A percentile compares a stretch with the other conserved stretches of the same genome.
Conservation (phyloP, 2,329 filamentous ascomycete species). For the Kalaharituber pfeilii region DNA sequence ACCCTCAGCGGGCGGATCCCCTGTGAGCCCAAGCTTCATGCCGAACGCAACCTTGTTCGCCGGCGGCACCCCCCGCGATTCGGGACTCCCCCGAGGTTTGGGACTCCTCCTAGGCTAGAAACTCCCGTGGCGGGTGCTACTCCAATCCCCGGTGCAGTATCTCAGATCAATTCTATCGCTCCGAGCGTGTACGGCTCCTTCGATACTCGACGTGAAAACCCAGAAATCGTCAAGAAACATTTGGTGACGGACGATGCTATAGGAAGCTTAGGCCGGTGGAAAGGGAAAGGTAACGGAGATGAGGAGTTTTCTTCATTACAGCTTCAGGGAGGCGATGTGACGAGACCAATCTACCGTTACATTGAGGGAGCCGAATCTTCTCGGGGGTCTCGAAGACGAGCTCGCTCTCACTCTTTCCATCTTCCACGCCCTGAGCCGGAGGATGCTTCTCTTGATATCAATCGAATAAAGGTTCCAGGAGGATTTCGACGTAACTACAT, state of each 20-base stretch:
- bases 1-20: slow-evolving; percentile 3
- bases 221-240: slow-evolving; percentile 80
- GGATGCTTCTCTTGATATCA: slow-evolving; percentile 65
- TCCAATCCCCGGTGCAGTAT: slow-evolving; percentile 39
- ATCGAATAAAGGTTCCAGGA: slow-evolving; percentile 78
- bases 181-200: slow-evolving; percentile 71
- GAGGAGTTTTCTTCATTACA: slow-evolving; percentile 77
- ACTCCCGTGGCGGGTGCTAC: slow-evolving; percentile 29
- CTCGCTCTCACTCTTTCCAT: slow-evolving; percentile 72
- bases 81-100: slow-evolving; percentile 27
- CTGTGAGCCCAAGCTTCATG: slow-evolving; percentile 12
- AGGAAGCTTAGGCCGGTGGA: slow-evolving; percentile 26
- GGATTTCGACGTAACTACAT: slow-evolving; percentile 86
- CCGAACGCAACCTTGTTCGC: slow-evolving; percentile 29
- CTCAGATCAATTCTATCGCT: slow-evolving; percentile 32
- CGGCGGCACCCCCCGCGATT: slow-evolving; percentile 40
- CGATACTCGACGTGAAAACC: slow-evolving; percentile 62
- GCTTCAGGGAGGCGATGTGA: slow-evolving; percentile 87
- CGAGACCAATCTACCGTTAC: slow-evolving; percentile 90
- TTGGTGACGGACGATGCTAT: slow-evolving; percentile 39
- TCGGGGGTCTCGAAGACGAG: slow-evolving; percentile 35
- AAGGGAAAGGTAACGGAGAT: slow-evolving; percentile 40
- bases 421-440: slow-evolving; percentile 60
- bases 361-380: slow-evolving; percentile 60
- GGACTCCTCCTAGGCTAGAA: slow-evolving; percentile 29